Evolutionary conservation across 2,329 filamentous ascomycete genomes (phyloP).

Genomic region (Sarocladium oryzae): DNA sequence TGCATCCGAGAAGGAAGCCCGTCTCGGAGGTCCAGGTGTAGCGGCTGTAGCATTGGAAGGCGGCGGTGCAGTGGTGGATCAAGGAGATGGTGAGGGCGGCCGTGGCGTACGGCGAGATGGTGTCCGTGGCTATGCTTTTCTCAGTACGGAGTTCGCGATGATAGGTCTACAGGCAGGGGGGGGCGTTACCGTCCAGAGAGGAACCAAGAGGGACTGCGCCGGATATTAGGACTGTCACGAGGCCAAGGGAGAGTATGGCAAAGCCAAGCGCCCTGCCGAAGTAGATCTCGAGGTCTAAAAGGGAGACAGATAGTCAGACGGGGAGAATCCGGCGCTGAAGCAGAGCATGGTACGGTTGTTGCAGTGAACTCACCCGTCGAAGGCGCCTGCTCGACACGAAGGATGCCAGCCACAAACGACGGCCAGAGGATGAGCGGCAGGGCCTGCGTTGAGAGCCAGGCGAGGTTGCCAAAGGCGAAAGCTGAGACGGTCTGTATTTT

Average conservation of each 20-base stretch:
- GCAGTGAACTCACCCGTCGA: constrained; percentile 22
- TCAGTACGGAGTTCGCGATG: background rate
- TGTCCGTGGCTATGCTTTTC: constrained; percentile 10
- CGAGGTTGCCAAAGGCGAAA: constrained; percentile 45
- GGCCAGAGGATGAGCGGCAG: constrained; percentile 42
- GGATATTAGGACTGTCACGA: constrained; percentile 61
- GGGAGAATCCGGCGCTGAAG: too few species aligned
- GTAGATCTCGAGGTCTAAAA: constrained; percentile 55
- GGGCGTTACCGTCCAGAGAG: constrained; percentile 30
- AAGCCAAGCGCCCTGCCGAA: constrained; percentile 67
- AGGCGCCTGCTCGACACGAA: constrained; percentile 26
- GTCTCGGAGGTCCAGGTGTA: constrained; percentile 51
- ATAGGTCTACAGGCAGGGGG: background rate
- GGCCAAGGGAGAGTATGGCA: constrained; percentile 56
- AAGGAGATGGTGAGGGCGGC: constrained; percentile 62
- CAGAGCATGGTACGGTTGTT: background rate
- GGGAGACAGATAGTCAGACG: background rate
- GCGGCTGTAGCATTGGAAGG: constrained; percentile 63
- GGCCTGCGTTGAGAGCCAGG: constrained; percentile 44
- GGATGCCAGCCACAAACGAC: constrained; percentile 38
- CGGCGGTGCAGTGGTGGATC: constrained; percentile 55
- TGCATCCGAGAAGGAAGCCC: constrained; percentile 53
- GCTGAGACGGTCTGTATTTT: constrained; percentile 38
- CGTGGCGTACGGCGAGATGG: constrained; percentile 55
- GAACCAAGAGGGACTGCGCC: constrained; percentile 61